phyloP scores from a whole-genome alignment of 2,329 filamentous ascomycete species.

The Penicillium aurantiogriseum region DNA sequence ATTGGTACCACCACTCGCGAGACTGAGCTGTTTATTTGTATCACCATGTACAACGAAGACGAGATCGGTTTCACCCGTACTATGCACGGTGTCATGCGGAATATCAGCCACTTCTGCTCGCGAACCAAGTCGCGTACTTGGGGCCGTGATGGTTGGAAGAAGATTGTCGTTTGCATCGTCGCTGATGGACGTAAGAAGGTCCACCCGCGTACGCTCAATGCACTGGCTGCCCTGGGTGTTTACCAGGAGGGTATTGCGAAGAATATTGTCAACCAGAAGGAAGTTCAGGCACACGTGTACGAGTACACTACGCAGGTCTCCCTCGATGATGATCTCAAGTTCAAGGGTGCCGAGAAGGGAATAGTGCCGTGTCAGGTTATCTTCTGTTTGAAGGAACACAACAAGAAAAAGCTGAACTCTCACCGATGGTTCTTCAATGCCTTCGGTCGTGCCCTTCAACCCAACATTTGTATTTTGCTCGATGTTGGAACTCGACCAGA shows the following conservation, averaged over 20 bases:
- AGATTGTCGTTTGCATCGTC: slow-evolving; percentile 97
- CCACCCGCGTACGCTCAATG: slow-evolving; percentile 88
- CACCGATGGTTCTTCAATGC: slow-evolving; percentile 99
- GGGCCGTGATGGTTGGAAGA: slow-evolving; percentile 97
- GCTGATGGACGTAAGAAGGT: slow-evolving; percentile 93
- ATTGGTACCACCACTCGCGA: slow-evolving; percentile 80
- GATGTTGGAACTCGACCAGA: slow-evolving; percentile 95
- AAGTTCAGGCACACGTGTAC: slow-evolving; percentile 95
- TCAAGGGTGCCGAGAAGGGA: slow-evolving; percentile 98
- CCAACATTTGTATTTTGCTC: slow-evolving; percentile 93
- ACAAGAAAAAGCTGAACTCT: slow-evolving; percentile 95
- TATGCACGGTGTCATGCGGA: slow-evolving; percentile 98
- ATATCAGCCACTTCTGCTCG: slow-evolving; percentile 94
- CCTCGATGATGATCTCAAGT: slow-evolving; percentile 90
- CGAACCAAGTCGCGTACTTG: slow-evolving; percentile 89
- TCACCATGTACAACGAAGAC: slow-evolving; percentile 99
- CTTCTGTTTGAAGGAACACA: slow-evolving; percentile 97
- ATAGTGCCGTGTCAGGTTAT: slow-evolving; percentile 98
- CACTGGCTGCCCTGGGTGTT: slow-evolving; percentile 91
- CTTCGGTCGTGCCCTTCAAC: slow-evolving; percentile 86
- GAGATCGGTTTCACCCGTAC: slow-evolving; percentile 95
- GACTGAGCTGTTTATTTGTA: slow-evolving; percentile 92
- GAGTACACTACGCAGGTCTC: slow-evolving; percentile 99
- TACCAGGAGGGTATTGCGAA: slow-evolving; percentile 99
- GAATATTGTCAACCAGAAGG: slow-evolving; percentile 93